Conservation (phyloP, 1,139 yeast genomes). For the Hemisphaericaspora xylofermentans region DNA sequence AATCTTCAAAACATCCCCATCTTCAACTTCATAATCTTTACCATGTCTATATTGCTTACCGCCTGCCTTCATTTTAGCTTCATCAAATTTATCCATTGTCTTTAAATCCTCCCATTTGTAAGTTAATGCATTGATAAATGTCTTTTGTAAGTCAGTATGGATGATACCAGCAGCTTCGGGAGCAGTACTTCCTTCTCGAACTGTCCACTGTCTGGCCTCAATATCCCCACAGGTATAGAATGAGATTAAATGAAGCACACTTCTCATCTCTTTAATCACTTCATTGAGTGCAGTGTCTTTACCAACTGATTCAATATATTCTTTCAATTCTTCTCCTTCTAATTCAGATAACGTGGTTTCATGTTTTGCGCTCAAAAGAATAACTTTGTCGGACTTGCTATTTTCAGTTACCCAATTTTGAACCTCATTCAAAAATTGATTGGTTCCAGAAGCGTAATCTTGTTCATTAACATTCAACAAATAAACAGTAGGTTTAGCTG, state of each 20-base stretch:
- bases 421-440: slow-evolving; percentile 47
- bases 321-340: slow-evolving; percentile 21
- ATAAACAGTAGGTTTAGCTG: slow-evolving; percentile 70
- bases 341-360: slow-evolving; percentile 44
- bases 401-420: slow-evolving; percentile 52
- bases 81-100: slow-evolving; percentile 38
- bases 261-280: slow-evolving; percentile 63
- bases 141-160: slow-evolving; percentile 82
- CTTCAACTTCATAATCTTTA: slow-evolving; percentile 69
- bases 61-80: slow-evolving; percentile 40
- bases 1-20: slow-evolving; percentile 72
- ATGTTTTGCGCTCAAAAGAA: slow-evolving; percentile 59
- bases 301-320: slow-evolving; percentile 13
- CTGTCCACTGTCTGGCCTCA: slow-evolving; percentile 93
- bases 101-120: slow-evolving; percentile 75
- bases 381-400: slow-evolving; percentile 54
- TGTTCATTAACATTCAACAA: slow-evolving; percentile 57
- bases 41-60: slow-evolving; percentile 64
- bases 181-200: slow-evolving; percentile 73
- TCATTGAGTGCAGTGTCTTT: slow-evolving; percentile 40
- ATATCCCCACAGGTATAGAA: slow-evolving; percentile 90
- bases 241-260: slow-evolving; percentile 68
- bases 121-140: slow-evolving; percentile 83
- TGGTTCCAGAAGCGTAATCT: slow-evolving; percentile 48
- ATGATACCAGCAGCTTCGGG: slow-evolving; percentile 94